Base-by-base conservation (phyloP, 2,329 filamentous ascomycete genomes). In the Paraconiothyrium sp. region DNA sequence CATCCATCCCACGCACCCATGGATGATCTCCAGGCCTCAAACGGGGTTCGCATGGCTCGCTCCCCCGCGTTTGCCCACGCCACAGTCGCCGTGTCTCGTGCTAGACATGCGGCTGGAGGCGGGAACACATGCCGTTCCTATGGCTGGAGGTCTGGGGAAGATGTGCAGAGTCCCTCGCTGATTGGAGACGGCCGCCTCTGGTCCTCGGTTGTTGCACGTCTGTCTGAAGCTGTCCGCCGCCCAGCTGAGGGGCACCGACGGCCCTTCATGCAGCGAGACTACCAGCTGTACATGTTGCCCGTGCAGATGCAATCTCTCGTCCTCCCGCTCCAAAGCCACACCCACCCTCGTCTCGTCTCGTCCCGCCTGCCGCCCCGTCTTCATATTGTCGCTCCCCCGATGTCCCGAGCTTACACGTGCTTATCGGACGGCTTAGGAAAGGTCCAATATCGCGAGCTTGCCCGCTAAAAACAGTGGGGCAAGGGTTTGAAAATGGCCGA, bases 391-490 rank as follows among this genome's bases (percentile, higher is more conserved):
- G 13, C 55, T 61, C 61, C 60, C 50, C 63, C 63, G 57, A 68
- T 65, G 64, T 55, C 59, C 67, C 64, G 57, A 44, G 60, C 64
- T 64, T 61, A 65, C 71, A 72, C 75, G 72, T 76, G 74, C 74
- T 75, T 73, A 71, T 72, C 72, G 67, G 61, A 71, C 69, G 61
- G 64, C 66, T 66, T 73, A 60, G 69, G 72, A 68, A 71, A 69
- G 66, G 67, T 57, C 60, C 66, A 76, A 73, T 74, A 75, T 76
- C 69, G 66, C 70, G 43, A 47, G 63, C 64, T 30, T 65, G 69
- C 32, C 70, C 75, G 73, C 75, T 77, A 76, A 72, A 66, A 64
- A 72, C 69, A 74, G 75, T 76, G 75, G 75, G 75, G 74, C 75
- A 62, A 67, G 71, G 71, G 67, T 68, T 58, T 64, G 68, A 70